Conservation (phyloP, 2,329 filamentous ascomycete genomes). For the Colletotrichum orbiculare region DNA sequence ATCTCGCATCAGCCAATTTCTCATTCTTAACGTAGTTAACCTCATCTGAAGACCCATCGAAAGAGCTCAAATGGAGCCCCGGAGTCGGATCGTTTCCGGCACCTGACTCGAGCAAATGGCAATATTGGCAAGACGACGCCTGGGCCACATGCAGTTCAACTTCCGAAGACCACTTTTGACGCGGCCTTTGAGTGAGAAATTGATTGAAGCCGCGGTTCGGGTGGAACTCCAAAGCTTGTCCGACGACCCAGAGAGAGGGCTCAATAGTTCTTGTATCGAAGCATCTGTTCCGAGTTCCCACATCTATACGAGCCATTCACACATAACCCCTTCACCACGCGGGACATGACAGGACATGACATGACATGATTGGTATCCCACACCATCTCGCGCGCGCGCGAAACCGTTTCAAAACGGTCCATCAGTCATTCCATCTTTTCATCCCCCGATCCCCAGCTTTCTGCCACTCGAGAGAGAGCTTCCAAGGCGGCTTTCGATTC, state of each 20-base stretch:
- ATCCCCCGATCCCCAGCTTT: too few relatives aligned
- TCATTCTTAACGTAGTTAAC: not conserved
- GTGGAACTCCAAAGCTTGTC: constrained; percentile 11
- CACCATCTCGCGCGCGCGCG: not conserved
- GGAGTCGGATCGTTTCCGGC: constrained; percentile 9
- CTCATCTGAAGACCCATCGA: not conserved
- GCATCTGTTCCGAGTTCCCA: not conserved
- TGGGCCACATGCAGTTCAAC: constrained; percentile 13
- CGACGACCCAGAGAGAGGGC: not conserved
- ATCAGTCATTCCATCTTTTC: constrained; percentile 1
- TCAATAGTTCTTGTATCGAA: not conserved
- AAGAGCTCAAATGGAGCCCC: not conserved
- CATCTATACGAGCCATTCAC: not conserved
- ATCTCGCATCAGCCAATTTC: constrained; percentile 6
- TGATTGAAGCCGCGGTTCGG: not conserved
- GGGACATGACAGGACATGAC: too few relatives aligned
- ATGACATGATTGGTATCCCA: too few relatives aligned
- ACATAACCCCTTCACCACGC: constrained; percentile 1
- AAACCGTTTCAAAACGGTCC: constrained; percentile 19
- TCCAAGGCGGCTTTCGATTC: too few relatives aligned
- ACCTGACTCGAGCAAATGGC: constrained; percentile 30
- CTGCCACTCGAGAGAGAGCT: too few relatives aligned
- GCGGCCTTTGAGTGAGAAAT: not conserved
- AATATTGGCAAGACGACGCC: constrained; percentile 19
- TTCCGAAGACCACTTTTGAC: not conserved